Base-by-base conservation (phyloP, 495 filamentous ascomycete genomes). In the Neurospora sp. region DNA sequence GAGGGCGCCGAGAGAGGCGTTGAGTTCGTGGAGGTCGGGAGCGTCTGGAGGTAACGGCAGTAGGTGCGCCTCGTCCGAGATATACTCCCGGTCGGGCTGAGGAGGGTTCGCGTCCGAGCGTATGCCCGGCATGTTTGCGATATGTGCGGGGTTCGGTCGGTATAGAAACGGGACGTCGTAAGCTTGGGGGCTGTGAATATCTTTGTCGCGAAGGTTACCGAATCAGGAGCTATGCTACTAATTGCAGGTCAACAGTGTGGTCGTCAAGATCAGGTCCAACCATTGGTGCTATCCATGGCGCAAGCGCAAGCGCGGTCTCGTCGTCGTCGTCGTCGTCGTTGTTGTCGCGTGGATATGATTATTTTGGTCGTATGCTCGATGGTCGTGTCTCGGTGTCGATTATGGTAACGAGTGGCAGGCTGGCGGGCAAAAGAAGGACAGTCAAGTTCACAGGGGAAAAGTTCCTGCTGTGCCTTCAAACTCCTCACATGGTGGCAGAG, bases 1-100 rank as follows among this genome's bases (percentile, higher is more conserved):
- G 12, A 99, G 87, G 1, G 84, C 85, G 41, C 89, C 86, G 70
- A 99, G 88, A 53, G 89, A 87, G 16, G 85, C 81, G 81, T 99
- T 99, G 27, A 97, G 83, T 44, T 92, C 90, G 48, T 87, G 84
- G 31, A 95, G 87, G 70, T 89, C 85, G 38, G 83, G 84, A 20
- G 86, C 81, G n/a, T 90, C 86, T 72, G 80, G 76, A 4, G 78
- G 74, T 69, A 81, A 75, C 7, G 81, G 77, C 38, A 69, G 69
- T 3, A 88, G 80, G 45, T 88, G 81, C 6, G 82, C 74, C 71
- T 84, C 84, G 44, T 86, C 84, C n/a, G 77, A 76, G 73, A 87
- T 85, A 71, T 83, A 84, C 72, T 81, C 81, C 40, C 79, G 22
- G 27, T 65, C 27, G 27, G 53, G 27, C 53, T 65, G 53, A 35